Conservation (phyloP, 1,139 yeast genomes). For the Blastobotrys indianensis region DNA sequence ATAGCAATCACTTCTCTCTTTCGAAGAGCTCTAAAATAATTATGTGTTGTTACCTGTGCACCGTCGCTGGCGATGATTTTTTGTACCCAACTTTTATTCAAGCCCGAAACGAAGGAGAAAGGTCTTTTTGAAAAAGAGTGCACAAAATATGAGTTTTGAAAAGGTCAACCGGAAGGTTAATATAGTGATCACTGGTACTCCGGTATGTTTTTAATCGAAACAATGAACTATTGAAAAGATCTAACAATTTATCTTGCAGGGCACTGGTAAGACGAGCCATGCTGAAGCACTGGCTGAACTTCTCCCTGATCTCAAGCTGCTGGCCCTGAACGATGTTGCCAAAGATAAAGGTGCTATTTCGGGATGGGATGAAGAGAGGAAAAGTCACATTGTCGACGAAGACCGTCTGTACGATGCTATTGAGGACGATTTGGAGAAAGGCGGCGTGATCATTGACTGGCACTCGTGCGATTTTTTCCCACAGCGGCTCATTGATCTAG, state of each 20-base stretch:
- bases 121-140: no score
- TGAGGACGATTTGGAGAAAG: conserved; percentile 71
- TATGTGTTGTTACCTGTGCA: no score
- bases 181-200: conserved; percentile 90
- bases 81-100: no score
- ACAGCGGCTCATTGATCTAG: conserved; percentile 84
- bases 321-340: conserved; percentile 76
- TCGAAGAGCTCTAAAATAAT: no score
- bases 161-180: conserved; percentile 35
- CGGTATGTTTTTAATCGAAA: conserved; percentile 34
- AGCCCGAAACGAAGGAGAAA: no score
- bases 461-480: conserved; percentile 96
- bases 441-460: conserved; percentile 93
- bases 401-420: conserved; percentile 74
- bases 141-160: no score
- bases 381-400: conserved; percentile 87
- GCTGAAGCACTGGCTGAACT: conserved; percentile 55
- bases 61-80: no score
- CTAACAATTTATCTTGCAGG: conserved; percentile 34
- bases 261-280: conserved; percentile 92
- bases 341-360: conserved; percentile 70
- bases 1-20: no score
- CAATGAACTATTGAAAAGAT: neutral
- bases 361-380: conserved; percentile 79
- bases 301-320: conserved; percentile 48